Evolutionary conservation across 768 basidiomycete species (phyloP), one percentile per base, ranked within the genome.

Genomic region (Hygrocybe punicea): DNA sequence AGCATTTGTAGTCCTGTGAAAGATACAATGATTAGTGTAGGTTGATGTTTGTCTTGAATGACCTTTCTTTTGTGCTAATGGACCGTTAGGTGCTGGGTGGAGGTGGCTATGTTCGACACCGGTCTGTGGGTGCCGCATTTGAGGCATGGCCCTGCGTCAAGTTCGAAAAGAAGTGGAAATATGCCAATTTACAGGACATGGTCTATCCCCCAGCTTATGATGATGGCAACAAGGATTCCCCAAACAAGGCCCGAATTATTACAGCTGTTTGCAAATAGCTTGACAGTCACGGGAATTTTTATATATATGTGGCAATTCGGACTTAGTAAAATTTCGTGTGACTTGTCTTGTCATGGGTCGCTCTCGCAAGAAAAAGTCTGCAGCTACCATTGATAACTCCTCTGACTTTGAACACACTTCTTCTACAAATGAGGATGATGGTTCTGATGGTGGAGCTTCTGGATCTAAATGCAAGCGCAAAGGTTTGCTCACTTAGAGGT

Each of bases 21-120:
- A 60, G 89, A 91, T 61, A 91, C 91, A 0, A 89, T 91, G 88
- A 86, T 91, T 47, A 82, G 81, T 37, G 87, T 89, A 68, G 65
- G 84, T 72, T 46, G 21, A 19, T 46, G n/a, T 25, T 39, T 33
- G 7, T 9, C 14, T 46, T 3, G 13, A 24, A 53, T 29, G 11
- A 25, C 45, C 8, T 29, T 10, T 4, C 16, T n/a, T 36, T 17
- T 47, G 4, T 33, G 51, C 37, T 24, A 24, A 42, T 47, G 66
- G 42, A 55, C 25, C 49, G 19, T 52, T 59, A 52, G 57, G 24
- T 89, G 86, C 91, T 92, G 89, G 73, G 91, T 34, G 89, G 86
- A 50, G 90, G 88, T 53, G 89, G 86, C 2, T 86, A 83, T 53
- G 83, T 88, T 51, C 83, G 85, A 29, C 83, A 88, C 33, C 73